Conservation (phyloP, 345 rosid species). For the Eucalyptus leucophloia region DNA sequence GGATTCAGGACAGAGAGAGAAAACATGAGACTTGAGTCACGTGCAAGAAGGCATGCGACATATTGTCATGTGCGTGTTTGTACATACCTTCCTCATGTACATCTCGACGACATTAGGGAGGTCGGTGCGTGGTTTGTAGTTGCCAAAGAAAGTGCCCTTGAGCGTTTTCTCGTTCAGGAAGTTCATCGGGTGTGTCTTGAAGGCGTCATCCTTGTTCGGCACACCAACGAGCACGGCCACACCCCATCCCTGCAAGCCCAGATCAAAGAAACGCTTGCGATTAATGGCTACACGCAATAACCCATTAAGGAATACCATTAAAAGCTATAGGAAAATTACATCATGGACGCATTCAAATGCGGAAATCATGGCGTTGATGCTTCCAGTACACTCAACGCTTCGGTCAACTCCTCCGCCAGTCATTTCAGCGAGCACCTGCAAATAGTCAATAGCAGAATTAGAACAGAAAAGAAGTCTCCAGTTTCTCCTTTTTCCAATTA, state of each 20-base stretch:
- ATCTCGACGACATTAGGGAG: constrained; percentile 21
- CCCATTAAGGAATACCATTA: not conserved
- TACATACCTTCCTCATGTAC: constrained; percentile 20
- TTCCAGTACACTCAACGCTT: constrained; percentile 35
- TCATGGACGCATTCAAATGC: constrained; percentile 39
- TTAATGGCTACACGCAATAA: not conserved
- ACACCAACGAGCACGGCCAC: constrained; percentile 33
- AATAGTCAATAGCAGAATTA: not conserved
- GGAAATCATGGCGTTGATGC: constrained; percentile 25
- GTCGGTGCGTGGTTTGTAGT: constrained; percentile 28
- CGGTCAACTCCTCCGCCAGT: constrained; percentile 34
- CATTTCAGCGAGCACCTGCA: constrained; percentile 30
- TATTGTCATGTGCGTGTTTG: not conserved
- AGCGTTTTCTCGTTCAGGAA: constrained; percentile 24
- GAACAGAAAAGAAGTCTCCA: not conserved
- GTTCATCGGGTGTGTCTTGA: constrained; percentile 25
- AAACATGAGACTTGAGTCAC: not conserved
- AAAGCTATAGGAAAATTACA: not conserved
- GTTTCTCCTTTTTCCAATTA: not conserved
- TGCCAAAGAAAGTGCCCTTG: constrained; percentile 29
- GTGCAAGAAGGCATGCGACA: not conserved
- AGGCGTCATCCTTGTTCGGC: constrained; percentile 26
- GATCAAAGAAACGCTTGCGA: not conserved
- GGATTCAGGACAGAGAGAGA: not conserved
- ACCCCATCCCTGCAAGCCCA: constrained; percentile 24